Conservation (phyloP, 768 basidiomycete genomes). For the Serpula lacrymans region DNA sequence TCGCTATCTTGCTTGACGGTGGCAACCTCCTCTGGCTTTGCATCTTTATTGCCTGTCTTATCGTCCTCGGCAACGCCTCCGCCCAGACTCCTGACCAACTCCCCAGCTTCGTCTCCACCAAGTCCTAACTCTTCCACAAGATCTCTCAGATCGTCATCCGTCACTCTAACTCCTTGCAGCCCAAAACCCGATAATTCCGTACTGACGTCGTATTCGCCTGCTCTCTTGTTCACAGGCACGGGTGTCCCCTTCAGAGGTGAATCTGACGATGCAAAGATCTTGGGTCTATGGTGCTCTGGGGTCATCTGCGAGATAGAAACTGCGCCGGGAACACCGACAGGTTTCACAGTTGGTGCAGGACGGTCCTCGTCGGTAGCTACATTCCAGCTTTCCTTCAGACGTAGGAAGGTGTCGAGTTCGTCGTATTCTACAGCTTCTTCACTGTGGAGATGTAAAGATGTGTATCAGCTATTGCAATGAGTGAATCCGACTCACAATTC, state of each 20-base stretch:
- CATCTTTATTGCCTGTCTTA: slow-evolving; percentile 10
- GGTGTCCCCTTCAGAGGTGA: slow-evolving; percentile 38
- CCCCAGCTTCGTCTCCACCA: slow-evolving; percentile 71
- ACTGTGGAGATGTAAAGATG: slow-evolving; percentile 34
- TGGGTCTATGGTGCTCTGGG: slow-evolving; percentile 63
- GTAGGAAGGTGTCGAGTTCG: slow-evolving; percentile 68
- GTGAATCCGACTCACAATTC: slow-evolving; percentile 57
- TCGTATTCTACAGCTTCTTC: slow-evolving; percentile 83
- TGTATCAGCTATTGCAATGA: slow-evolving; percentile 1
- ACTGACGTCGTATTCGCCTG: slow-evolving; percentile 60
- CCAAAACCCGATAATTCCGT: slow-evolving; percentile 68
- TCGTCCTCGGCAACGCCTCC: slow-evolving; percentile 18
- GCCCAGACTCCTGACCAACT: slow-evolving; percentile 64
- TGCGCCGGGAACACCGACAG: slow-evolving; percentile 81
- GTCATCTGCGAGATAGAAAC: slow-evolving; percentile 75
- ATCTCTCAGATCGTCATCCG: slow-evolving; percentile 68
- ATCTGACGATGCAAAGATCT: slow-evolving; percentile 43
- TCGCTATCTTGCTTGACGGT: too few relatives aligned
- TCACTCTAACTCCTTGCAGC: slow-evolving; percentile 73
- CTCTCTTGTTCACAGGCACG: slow-evolving; percentile 53
- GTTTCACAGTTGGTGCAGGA: slow-evolving; percentile 50
- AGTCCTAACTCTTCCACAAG: slow-evolving; percentile 75
- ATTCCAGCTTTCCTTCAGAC: slow-evolving; percentile 70
- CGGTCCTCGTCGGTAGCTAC: slow-evolving; percentile 54
- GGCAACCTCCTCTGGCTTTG: slow-evolving; percentile 7